Evolutionary conservation across 2,329 filamentous ascomycete genomes (phyloP), one percentile per base, ranked within the genome.

Genomic region (Cercospora sp.): DNA sequence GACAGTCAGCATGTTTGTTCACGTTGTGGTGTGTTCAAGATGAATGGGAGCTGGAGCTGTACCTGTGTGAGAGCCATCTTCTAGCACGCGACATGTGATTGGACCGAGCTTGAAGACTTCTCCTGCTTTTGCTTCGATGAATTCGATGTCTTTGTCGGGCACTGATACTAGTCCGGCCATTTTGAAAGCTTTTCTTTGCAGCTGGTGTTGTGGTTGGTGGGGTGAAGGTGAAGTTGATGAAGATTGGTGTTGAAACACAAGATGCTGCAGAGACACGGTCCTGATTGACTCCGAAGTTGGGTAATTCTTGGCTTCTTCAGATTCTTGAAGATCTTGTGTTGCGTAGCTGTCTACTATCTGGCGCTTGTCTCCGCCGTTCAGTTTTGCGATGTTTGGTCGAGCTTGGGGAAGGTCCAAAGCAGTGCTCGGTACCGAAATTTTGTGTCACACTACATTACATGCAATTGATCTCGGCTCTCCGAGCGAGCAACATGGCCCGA

Each of bases 1-100:
- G 34, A 7, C 13, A 3, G 13, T 30, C 21, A 53, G 34, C 55
- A 32, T 16, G 4, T 53, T 7, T 32, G 13, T 24, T 63, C 12
- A 57, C 9, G 9, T 10, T 34, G 34, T 61, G 28, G 6, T 62
- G n/a, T 26, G 34, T 40, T 18, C n/a, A 40, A 37, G 32, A 37
- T 37, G 32, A 10, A 10, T 12, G 32, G 10, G 8, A 13, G 10
- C 12, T 37, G 12, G 3, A n/a, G 34, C 12, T 43, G 18, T 76
- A 83, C 82, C 82, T 69, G 83, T 85, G 37, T 81, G 76, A 3
- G 82, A 84, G 6, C 84, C 84, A 71, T 85, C 84, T 78, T 86
- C 83, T 77, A 85, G 80, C 67, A 85, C 79, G 5, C 83, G 78
- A 72, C 84, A 85, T 13, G 80, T 85, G 40, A 84, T 79, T 28